phyloP scores from a whole-genome alignment of 306 rosid genomes.

The Gastrolobium bilobum region DNA sequence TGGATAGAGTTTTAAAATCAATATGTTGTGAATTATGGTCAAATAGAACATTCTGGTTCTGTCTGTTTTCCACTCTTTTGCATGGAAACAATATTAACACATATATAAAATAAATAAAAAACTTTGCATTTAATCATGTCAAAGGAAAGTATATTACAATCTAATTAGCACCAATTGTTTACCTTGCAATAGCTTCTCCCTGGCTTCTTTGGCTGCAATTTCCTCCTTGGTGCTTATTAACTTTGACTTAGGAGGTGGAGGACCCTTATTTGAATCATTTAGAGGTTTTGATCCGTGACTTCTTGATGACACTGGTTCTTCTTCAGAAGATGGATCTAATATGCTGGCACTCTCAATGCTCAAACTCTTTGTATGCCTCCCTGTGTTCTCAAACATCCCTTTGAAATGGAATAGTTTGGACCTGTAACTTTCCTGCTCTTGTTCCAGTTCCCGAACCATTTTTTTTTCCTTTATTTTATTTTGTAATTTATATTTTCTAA shows the following conservation, averaged over 20 bases:
- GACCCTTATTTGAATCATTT: conserved; percentile 41
- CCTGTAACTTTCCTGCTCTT: conserved; percentile 59
- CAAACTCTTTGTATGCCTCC: conserved; percentile 73
- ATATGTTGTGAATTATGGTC: not conserved
- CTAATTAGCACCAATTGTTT: not conserved
- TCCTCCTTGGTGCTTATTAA: conserved; percentile 55
- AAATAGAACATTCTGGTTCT: not conserved
- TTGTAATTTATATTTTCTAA: not conserved
- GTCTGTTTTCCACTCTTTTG: not conserved
- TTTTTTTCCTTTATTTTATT: not conserved
- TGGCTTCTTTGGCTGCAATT: conserved; percentile 61
- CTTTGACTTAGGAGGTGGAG: conserved; percentile 40
- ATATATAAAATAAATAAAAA: not conserved
- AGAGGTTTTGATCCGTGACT: conserved; percentile 56
- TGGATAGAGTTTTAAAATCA: not conserved
- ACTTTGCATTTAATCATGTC: conserved; percentile 4
- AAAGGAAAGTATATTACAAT: not conserved
- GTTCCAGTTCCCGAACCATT: conserved; percentile 63
- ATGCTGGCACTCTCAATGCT: conserved; percentile 62
- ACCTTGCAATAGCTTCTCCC: conserved; percentile 65
- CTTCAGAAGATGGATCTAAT: conserved; percentile 50
- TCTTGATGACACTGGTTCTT: conserved; percentile 52
- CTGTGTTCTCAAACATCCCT: conserved; percentile 60
- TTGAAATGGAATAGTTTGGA: conserved; percentile 61
- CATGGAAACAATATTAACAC: not conserved